Evolutionary conservation across 2,329 filamentous ascomycete species (phyloP).

Genomic region (Fusarium burgessii): DNA sequence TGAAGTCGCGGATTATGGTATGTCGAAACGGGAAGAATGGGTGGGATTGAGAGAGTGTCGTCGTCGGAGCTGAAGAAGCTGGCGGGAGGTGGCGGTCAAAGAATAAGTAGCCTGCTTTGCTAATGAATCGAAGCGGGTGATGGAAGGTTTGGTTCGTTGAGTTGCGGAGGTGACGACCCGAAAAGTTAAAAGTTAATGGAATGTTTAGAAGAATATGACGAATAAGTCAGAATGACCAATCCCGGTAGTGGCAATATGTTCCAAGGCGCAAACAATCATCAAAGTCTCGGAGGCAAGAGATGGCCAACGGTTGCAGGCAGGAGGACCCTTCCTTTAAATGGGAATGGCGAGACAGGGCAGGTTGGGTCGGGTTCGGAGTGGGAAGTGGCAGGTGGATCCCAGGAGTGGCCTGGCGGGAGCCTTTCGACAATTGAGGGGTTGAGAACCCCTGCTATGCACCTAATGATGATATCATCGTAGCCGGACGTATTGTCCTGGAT

Average conservation of each 20-base stretch:
- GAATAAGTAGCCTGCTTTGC: constrained; percentile 27
- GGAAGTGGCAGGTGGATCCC: constrained; percentile 27
- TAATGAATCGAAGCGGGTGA: constrained; percentile 17
- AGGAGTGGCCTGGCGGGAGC: too few species aligned
- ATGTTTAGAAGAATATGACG: constrained; percentile 35
- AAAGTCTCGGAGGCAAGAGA: constrained; percentile 30
- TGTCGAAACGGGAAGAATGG: constrained; percentile 15
- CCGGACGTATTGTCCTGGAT: too few species aligned
- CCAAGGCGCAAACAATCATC: constrained; percentile 38
- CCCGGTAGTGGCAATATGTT: constrained; percentile 36
- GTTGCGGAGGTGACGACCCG: constrained; percentile 16
- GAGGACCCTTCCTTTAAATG: constrained; percentile 30
- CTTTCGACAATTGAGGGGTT: too few species aligned
- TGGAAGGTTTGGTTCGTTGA: constrained; percentile 4
- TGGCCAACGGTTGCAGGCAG: constrained; percentile 36
- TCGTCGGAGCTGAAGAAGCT: constrained; percentile 15
- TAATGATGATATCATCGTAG: too few species aligned
- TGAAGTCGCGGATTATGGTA: constrained; percentile 5
- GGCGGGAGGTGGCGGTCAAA: constrained; percentile 35
- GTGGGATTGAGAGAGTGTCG: constrained; percentile 6
- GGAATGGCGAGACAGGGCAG: constrained; percentile 6
- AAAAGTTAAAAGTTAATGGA: constrained; percentile 3
- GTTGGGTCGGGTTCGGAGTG: constrained; percentile 25
- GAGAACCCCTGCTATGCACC: too few species aligned
- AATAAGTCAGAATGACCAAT: constrained; percentile 29